Evolutionary conservation across 1,139 yeast species (phyloP), one percentile per base, ranked within the genome.

Genomic region (Geotrichum macrosporum): DNA sequence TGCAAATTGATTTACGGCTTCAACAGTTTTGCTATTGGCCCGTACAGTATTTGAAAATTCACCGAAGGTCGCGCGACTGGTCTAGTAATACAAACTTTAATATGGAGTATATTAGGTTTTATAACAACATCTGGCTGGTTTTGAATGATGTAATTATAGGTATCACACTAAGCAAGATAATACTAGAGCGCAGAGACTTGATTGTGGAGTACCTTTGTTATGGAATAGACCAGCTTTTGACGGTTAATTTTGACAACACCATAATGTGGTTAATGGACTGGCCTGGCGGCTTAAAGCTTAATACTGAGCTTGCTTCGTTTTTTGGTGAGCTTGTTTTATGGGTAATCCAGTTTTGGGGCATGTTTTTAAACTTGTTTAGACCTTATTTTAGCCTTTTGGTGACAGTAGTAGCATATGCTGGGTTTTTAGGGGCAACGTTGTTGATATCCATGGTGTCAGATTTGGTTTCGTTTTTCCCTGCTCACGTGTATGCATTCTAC

Each of bases 251-350:
- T 43, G 69, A 73, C 34, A 56, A 62, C 2, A 65, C 83, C 27
- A 79, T 89, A 10, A 57, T 71, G 1, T 84, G 95, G 94, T 72
- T 94, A 30, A 87, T 89, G 68, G 77, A 77, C 55, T 85, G 92
- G 62, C 98, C 98, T 0, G 96, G 94, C 8, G 98, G 98, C 2
- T 80, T 94, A 59, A 94, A 94, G 61, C 74, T 94, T 50, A 94
- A 94, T 64, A 81, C 80, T 48, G 96, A 88, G 59, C 71, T 94
- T 30, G 89, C 96, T 0, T 74, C 73, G 22, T 94, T 94, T 59
- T 74, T 89, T 63, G 95, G 96, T 20, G 95, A 88, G 50, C 68
- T 94, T 44, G 84, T 84, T 56, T 62, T 84, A 22, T 92, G 96
- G 96, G 84, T 89, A 6, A 73, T 89, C 38, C 77, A 76, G 46